These are phyloP conservation scores for Cucurbita ficifolia DNA, from an alignment of 306 rosid genomes.

Conservation along the genomic window DNA sequence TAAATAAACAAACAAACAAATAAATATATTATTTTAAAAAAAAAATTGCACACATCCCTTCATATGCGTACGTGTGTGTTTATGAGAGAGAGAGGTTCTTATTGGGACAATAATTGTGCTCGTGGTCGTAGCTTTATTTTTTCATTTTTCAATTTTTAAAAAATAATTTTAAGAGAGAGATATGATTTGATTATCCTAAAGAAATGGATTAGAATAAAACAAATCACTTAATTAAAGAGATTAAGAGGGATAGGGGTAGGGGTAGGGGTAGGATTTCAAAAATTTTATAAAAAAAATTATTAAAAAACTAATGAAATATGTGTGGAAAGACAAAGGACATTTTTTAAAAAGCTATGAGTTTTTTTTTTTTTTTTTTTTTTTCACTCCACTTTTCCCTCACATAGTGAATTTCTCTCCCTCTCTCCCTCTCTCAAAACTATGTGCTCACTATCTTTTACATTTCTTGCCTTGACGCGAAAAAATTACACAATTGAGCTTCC, in stretches of 20 bases:
- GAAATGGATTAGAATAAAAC: background rate
- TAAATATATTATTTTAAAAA: too few species aligned
- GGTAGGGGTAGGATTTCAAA: background rate
- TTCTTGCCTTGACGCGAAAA: too few species aligned
- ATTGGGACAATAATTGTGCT: slow-evolving; percentile 6
- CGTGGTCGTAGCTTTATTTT: background rate
- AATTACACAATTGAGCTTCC: too few species aligned
- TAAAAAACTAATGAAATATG: background rate
- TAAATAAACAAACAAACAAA: too few species aligned
- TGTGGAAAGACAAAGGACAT: background rate
- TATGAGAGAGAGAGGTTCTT: background rate
- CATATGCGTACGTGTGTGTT: slow-evolving; percentile 1
- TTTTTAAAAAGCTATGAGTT: too few species aligned
- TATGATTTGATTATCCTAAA: background rate
- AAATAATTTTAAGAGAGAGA: too few species aligned
- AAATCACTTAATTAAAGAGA: background rate
- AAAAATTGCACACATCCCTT: background rate
- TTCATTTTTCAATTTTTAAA: background rate
- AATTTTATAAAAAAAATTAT: background rate
- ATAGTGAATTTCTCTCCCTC: background rate
- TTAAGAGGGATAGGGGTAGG: background rate
- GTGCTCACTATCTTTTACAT: too few species aligned
- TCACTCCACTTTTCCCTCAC: background rate
- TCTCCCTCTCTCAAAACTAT: background rate
- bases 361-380: background rate